These are phyloP conservation scores for Candida mattraensis DNA, from an alignment of 805 yeast species.

Conservation along the genomic window DNA sequence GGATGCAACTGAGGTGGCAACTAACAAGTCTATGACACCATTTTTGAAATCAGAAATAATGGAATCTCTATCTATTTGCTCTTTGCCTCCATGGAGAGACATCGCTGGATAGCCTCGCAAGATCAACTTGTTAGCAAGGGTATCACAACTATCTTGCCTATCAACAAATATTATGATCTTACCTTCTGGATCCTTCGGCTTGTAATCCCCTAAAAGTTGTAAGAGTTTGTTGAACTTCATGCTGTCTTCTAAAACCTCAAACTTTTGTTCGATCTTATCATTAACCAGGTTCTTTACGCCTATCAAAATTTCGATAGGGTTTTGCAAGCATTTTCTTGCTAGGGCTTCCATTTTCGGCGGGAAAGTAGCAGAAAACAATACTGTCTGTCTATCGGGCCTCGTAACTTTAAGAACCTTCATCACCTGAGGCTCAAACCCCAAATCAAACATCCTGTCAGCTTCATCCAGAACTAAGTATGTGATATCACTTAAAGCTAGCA, in stretches of 20 bases:
- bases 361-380: slow-evolving; percentile 91
- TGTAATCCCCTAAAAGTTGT: slow-evolving; percentile 51
- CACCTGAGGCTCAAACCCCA: slow-evolving; percentile 97
- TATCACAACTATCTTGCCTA: slow-evolving; percentile 84
- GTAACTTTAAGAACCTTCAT: slow-evolving; percentile 72
- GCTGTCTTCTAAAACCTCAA: slow-evolving; percentile 56
- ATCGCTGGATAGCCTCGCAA: slow-evolving; percentile 56
- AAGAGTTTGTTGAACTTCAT: slow-evolving; percentile 58
- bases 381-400: slow-evolving; percentile 86
- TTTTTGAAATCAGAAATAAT: slow-evolving; percentile 69
- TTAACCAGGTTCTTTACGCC: slow-evolving; percentile 83
- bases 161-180: slow-evolving; percentile 83
- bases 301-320: slow-evolving; percentile 75
- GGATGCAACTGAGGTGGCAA: slow-evolving; percentile 94
- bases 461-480: slow-evolving; percentile 91
- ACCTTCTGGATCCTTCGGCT: slow-evolving; percentile 34
- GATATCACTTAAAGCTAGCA: slow-evolving; percentile 63
- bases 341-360: slow-evolving; percentile 75
- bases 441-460: slow-evolving; percentile 94
- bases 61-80: slow-evolving; percentile 75
- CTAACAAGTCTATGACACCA: slow-evolving; percentile 61
- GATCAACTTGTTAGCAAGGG: slow-evolving; percentile 52
- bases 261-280: slow-evolving; percentile 71
- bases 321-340: slow-evolving; percentile 60
- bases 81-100: slow-evolving; percentile 90